Evolutionary conservation across 148 eudicot genomes (phyloP), one percentile per base, ranked within the genome.

Genomic region (Gaultheria prostrata): DNA sequence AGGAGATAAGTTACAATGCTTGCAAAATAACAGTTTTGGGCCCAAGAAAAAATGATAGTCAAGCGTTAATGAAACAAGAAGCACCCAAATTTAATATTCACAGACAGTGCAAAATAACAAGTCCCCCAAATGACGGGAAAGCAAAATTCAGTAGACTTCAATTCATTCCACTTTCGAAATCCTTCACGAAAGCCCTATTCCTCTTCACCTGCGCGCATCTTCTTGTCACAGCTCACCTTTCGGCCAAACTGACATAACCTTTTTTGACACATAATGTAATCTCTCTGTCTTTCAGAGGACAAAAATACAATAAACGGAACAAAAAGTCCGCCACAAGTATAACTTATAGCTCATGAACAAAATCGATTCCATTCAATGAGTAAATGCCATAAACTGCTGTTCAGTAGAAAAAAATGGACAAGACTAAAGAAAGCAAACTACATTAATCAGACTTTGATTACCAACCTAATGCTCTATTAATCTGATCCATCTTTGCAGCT

Each of bases 391-490:
- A 72, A 71, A 10, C 77, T 26, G 28, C 35, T 24, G 39, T 33
- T 51, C 20, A 18, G 26, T 6, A 11, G n/a, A 46, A 21, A 71
- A 1, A 76, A 78, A 50, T 3, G 57, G 3, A 53, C 13, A 43
- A 53, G 28, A 43, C 2, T 3, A 35, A 74, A 51, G 8, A 53
- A 24, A 71, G 32, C 57, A 18, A 54, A 73, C 57, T 72, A 57
- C 17, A 24, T 54, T 10, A 18, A 12, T 20, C 33, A 56, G 26
- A 83, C 51, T 28, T 51, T 70, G 79, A 54, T 48, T 77, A 82
- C 87, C 54, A 49, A 93, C 99, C 99, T 78, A 82, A 89, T 67
- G 99, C 99, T 85, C 98, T 87, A 80, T 93, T 93, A 77, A 93
- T 89, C 79, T 89, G 88, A 84, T 93, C 92, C 89, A 86, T 85